These are phyloP conservation scores for Pythium aphanidermatum DNA, from an alignment of 352 stramenopile genomes.

Conservation along the genomic window DNA sequence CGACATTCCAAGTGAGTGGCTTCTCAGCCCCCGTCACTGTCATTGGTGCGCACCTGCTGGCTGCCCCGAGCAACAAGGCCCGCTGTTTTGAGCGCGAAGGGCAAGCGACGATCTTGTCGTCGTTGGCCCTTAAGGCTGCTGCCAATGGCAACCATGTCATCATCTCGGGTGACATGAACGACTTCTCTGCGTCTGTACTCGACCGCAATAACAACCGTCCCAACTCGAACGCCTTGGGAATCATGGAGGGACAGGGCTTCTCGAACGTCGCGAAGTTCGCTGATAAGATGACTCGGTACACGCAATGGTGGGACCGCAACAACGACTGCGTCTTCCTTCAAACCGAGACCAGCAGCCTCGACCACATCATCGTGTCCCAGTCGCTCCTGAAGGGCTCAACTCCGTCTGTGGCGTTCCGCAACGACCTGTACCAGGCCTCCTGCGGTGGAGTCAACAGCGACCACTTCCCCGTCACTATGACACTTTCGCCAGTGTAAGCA, in stretches of 20 bases:
- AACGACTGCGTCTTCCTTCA: constrained; percentile 14
- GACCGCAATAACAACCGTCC: constrained; percentile 26
- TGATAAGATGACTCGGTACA: constrained; percentile 9
- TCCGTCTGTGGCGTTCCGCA: constrained; percentile 18
- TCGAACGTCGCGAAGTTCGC: constrained; percentile 7
- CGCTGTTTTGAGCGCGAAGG: constrained; percentile 25
- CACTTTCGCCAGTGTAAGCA: too few relatives aligned
- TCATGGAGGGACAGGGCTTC: constrained; percentile 15
- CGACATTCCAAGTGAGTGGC: constrained; percentile 18
- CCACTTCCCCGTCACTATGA: constrained; percentile 29
- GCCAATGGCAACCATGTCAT: constrained; percentile 19
- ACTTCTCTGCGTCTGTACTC: constrained; percentile 15
- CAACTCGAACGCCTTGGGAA: constrained; percentile 20
- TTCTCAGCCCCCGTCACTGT: constrained; percentile 23
- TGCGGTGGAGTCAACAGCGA: constrained; percentile 28
- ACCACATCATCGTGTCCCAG: constrained; percentile 31
- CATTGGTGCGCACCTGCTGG: constrained; percentile 43
- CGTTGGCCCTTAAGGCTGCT: constrained; percentile 1
- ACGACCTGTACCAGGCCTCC: constrained; percentile 20
- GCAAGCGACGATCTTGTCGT: constrained; percentile 21
- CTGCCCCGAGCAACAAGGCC: constrained; percentile 10
- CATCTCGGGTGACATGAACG: constrained; percentile 29
- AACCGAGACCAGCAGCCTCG: constrained; percentile 19
- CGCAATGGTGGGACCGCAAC: constrained; percentile 23
- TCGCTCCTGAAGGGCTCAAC: constrained; percentile 19